Evolutionary conservation across 345 rosid genomes (phyloP).

Genomic region (Pelargonium nanum): DNA sequence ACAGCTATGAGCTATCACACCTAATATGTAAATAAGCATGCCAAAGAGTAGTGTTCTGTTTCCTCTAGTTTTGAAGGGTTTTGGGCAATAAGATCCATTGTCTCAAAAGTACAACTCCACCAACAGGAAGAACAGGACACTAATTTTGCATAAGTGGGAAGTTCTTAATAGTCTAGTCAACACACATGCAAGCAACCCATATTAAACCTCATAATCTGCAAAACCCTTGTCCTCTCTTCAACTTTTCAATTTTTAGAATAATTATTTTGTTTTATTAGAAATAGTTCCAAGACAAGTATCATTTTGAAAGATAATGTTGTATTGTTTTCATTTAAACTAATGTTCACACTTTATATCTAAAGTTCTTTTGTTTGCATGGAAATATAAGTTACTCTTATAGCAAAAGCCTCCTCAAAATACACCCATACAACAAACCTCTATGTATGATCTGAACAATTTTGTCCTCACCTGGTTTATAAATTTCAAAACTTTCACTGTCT

Average conservation of each 20-base stretch:
- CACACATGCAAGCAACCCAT: slow-evolving; percentile 3
- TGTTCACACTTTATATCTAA: neutral
- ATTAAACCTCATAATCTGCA: slow-evolving; percentile 21
- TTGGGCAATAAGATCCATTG: neutral
- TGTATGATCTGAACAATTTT: too few species aligned
- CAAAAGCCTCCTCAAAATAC: neutral
- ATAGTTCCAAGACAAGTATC: neutral
- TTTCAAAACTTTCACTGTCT: too few species aligned
- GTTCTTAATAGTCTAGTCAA: neutral
- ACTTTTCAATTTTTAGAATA: neutral
- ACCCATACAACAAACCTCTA: too few species aligned
- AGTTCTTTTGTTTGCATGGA: neutral
- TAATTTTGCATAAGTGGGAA: neutral
- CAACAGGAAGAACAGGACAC: neutral
- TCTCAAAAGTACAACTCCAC: neutral
- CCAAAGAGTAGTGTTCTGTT: too few species aligned
- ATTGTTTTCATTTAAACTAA: neutral
- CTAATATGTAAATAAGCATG: too few species aligned
- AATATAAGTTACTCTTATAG: neutral
- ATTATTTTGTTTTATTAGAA: neutral
- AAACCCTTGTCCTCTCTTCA: slow-evolving; percentile 13
- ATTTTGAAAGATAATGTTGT: neutral
- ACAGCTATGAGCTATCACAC: neutral
- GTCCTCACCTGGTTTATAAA: too few species aligned
- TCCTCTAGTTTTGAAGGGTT: neutral